Conservation (phyloP, 306 rosid genomes). For the Quercus suber region DNA sequence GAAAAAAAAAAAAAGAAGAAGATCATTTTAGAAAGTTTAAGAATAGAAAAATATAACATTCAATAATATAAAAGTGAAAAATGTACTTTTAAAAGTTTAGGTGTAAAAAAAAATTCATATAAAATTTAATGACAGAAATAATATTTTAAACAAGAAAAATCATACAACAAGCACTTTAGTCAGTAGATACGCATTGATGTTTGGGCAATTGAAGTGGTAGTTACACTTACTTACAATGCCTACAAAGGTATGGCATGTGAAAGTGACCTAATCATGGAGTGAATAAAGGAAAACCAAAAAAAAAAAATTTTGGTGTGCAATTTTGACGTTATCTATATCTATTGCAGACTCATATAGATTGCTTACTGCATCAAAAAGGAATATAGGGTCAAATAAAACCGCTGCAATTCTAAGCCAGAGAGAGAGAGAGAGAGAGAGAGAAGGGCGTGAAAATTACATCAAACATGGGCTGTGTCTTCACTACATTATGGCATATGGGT, state of each 20-base stretch:
- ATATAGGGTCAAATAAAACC: slow-evolving; percentile 22
- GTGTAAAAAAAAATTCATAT: no score
- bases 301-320: background rate
- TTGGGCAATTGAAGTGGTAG: background rate
- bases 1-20: no score
- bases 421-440: background rate
- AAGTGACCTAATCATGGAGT: background rate
- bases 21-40: no score
- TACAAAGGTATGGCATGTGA: slow-evolving; percentile 13
- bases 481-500: slow-evolving; percentile 28
- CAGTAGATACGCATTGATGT: background rate
- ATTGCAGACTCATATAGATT: background rate
- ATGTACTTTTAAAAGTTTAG: no score
- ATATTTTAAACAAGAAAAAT: no score
- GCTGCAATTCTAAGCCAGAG: background rate
- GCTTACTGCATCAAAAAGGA: background rate
- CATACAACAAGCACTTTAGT: background rate
- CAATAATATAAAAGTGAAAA: no score
- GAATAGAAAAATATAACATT: no score
- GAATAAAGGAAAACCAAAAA: background rate
- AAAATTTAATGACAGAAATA: no score
- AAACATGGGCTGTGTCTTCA: slow-evolving; percentile 29
- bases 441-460: slow-evolving; percentile 27
- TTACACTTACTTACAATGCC: background rate
- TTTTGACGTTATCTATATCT: background rate